phyloP scores from a whole-genome alignment of 176 grass and related monocot genomes.

The Secale cereale region DNA sequence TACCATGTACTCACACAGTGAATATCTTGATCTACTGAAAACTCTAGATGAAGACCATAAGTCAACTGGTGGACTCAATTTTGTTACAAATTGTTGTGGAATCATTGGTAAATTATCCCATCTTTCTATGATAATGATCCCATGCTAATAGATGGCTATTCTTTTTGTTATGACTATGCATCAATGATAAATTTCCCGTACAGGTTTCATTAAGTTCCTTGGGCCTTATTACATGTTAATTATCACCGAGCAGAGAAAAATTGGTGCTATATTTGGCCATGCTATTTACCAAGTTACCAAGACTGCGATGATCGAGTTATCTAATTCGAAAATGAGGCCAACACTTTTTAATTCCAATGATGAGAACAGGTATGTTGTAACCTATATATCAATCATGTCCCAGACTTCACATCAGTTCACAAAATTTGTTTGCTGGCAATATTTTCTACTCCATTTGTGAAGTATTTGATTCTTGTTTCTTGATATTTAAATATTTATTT shows the following conservation, averaged over 20 bases:
- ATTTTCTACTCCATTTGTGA: background rate
- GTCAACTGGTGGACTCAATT: constrained; percentile 79
- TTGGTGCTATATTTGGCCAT: constrained; percentile 80
- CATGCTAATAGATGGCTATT: background rate
- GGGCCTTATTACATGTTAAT: constrained; percentile 98
- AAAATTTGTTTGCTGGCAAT: background rate
- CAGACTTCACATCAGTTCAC: background rate
- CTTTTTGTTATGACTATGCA: background rate
- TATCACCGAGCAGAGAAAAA: constrained; percentile 80
- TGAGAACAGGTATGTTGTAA: constrained; percentile 45
- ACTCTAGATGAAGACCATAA: constrained; percentile 70
- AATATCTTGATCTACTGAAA: constrained; percentile 66
- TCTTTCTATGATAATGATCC: constrained; percentile 9
- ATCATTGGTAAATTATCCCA: constrained; percentile 62
- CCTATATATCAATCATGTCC: background rate
- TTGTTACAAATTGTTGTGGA: constrained; percentile 88
- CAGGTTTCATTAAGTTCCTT: constrained; percentile 95
- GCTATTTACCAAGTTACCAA: constrained; percentile 76
- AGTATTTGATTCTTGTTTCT: background rate
- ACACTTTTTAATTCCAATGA: constrained; percentile 38
- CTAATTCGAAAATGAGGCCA: constrained; percentile 36
- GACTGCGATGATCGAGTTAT: constrained; percentile 62
- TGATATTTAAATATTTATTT: constrained; percentile 7
- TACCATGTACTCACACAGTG: constrained; percentile 48
- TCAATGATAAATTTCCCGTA: constrained; percentile 1